These are phyloP conservation scores for Calocybe indica DNA, from an alignment of 768 basidiomycete species.

Conservation along the genomic window DNA sequence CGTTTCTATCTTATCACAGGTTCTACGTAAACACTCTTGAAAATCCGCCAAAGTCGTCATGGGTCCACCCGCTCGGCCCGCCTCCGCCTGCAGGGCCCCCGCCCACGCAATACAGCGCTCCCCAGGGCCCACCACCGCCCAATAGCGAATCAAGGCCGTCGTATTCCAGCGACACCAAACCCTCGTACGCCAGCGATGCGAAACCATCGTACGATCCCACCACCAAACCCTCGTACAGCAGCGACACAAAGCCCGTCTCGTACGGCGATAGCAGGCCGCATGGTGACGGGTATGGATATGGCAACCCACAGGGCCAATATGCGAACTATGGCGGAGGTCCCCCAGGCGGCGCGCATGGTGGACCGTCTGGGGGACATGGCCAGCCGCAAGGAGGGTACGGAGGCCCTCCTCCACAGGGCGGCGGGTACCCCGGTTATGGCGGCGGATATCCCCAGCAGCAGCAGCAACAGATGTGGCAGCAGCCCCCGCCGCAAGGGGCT, in stretches of 20 bases:
- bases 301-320: conserved; percentile 23
- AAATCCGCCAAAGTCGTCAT: conserved; percentile 58
- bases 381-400: conserved; percentile 19
- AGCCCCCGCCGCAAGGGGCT: conserved; percentile 34
- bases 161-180: too few relatives aligned
- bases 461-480: conserved; percentile 25
- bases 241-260: not conserved
- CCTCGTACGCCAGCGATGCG: too few relatives aligned
- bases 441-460: conserved; percentile 8
- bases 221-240: too few relatives aligned
- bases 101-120: conserved; percentile 32
- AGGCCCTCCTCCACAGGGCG: conserved; percentile 16
- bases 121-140: conserved; percentile 41
- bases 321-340: conserved; percentile 16
- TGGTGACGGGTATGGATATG: conserved; percentile 18
- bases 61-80: conserved; percentile 66
- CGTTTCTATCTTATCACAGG: conserved; percentile 30
- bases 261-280: conserved; percentile 8
- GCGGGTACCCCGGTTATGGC: conserved; percentile 14
- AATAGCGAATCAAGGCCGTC: conserved; percentile 15
- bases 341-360: conserved; percentile 8
- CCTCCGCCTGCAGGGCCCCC: conserved; percentile 26
- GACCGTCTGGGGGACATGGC: conserved; percentile 15
- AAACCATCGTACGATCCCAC: too few relatives aligned
- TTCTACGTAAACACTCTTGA: conserved; percentile 70